Conservation (phyloP, 345 rosid genomes). For the Balakata baccata region DNA sequence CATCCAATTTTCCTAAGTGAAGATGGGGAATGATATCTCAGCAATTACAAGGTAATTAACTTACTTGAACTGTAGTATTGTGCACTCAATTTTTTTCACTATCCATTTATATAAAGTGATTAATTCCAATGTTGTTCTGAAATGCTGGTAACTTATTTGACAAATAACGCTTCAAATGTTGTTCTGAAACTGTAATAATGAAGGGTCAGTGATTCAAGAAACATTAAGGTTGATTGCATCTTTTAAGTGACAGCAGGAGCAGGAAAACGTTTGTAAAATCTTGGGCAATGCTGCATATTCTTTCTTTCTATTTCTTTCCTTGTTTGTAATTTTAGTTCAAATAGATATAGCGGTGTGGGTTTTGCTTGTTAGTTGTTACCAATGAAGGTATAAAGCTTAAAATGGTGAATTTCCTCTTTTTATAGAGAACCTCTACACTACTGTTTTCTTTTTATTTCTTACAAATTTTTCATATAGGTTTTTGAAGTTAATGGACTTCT, state of each 20-base stretch:
- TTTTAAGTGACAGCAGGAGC: slow-evolving; percentile 2
- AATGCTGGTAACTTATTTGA: not conserved
- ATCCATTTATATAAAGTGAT: too few relatives aligned
- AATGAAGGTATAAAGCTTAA: not conserved
- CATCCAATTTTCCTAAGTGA: slow-evolving; percentile 62
- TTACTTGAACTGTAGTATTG: not conserved
- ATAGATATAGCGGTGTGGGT: slow-evolving; percentile 4
- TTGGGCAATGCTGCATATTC: not conserved
- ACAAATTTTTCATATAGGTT: not conserved
- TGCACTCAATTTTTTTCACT: too few relatives aligned
- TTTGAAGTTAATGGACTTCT: not conserved
- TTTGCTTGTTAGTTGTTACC: slow-evolving; percentile 3
- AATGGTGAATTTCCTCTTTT: not conserved
- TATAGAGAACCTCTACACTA: not conserved
- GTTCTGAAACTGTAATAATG: slow-evolving; percentile 2
- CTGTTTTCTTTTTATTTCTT: not conserved
- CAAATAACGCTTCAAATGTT: not conserved
- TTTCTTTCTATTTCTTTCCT: not conserved
- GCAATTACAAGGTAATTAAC: slow-evolving; percentile 31
- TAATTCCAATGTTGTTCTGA: not conserved
- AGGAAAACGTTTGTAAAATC: not conserved
- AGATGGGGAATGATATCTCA: slow-evolving; percentile 16
- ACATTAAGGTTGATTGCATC: not conserved
- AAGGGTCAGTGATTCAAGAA: slow-evolving; percentile 16
- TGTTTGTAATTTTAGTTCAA: not conserved